Evolutionary conservation across 768 basidiomycete genomes (phyloP), one percentile per base, ranked within the genome.

Genomic region (Pisolithus sp.): DNA sequence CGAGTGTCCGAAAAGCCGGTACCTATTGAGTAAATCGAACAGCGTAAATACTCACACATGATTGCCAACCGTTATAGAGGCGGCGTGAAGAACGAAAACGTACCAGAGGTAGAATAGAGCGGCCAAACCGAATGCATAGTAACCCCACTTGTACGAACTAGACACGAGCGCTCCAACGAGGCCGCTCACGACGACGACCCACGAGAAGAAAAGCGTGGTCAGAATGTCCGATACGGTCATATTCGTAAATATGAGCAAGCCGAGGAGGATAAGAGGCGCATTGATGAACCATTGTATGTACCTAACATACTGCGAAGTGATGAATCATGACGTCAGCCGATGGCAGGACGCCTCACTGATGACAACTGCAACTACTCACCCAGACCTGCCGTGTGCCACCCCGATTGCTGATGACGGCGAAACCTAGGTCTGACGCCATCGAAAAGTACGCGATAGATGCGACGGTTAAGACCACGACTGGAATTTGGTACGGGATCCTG

Each of bases 271-370:
- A 9, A 77, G 57, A 1, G 82, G 81, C 6, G 78, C 77, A 45
- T 75, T 79, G 70, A 80, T 76, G 51, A 76, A 73, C 77, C 76
- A 79, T 50, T 77, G 76, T 59, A 80, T 77, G 55, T 79, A 81
- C 37, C 77, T 71, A 1, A 73, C 77, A 57, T 68, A 82, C 75
- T 76, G n/a, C 5, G 34, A 18, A n/a, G 10, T 6, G 3, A 10
- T 2, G 38, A 48, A 36, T 48, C 55, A 34, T 37, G 8, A 4
- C 12, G 5, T 7, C 15, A 18, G 10, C 5, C 21, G 0, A 1
- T 0, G 12, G 4, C 34, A 21, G 5, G 17, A 26, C 41, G 18
- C 1, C 3, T 10, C 21, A 46, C 37, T 17, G 44, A 15, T 20
- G 20, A 23, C 20, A 15, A 9, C n/a, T 20, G 18, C 40, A 47